These are phyloP conservation scores for Ascochyta rabiei DNA, from an alignment of 2,329 filamentous ascomycete genomes.

Conservation along the genomic window DNA sequence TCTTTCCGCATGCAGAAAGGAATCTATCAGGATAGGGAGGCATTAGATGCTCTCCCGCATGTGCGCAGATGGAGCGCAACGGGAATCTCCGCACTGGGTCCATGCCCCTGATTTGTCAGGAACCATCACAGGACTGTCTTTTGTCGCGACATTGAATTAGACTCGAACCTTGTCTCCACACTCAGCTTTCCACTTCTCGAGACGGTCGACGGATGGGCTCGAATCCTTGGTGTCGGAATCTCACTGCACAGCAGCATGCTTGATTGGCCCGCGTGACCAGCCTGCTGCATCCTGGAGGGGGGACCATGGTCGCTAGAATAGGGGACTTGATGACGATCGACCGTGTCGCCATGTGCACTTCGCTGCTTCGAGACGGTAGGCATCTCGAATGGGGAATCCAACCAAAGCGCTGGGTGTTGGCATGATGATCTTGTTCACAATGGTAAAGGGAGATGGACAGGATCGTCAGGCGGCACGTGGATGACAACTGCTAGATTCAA, in stretches of 20 bases:
- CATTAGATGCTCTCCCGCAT: not conserved
- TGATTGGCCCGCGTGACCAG: slow-evolving; percentile 10
- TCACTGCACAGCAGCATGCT: not conserved
- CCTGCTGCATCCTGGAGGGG: slow-evolving; percentile 2
- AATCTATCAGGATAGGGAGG: slow-evolving; percentile 19
- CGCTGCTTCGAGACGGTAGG: slow-evolving; percentile 14
- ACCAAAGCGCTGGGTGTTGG: slow-evolving; percentile 11
- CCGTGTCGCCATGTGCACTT: slow-evolving; percentile 19
- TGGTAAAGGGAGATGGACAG: slow-evolving; percentile 13
- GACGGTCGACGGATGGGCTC: slow-evolving; percentile 7
- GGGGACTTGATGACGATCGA: slow-evolving; percentile 18
- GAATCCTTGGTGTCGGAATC: slow-evolving; percentile 2
- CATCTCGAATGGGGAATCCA: slow-evolving; percentile 12
- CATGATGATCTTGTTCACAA: slow-evolving; percentile 18
- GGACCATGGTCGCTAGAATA: slow-evolving; percentile 8
- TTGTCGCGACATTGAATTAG: slow-evolving; percentile 17
- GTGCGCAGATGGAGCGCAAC: slow-evolving; percentile 5
- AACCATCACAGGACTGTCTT: slow-evolving; percentile 6
- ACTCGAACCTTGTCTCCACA: slow-evolving; percentile 11
- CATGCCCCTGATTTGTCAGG: not conserved
- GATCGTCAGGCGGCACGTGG: slow-evolving; percentile 16
- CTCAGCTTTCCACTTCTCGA: slow-evolving; percentile 7
- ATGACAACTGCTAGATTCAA: slow-evolving; percentile 6
- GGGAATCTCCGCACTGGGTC: slow-evolving; percentile 3
- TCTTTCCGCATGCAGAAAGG: slow-evolving; percentile 18